These are phyloP conservation scores for Byssoonygena ceratinophila DNA, from an alignment of 2,329 filamentous ascomycete genomes.

Conservation along the genomic window DNA sequence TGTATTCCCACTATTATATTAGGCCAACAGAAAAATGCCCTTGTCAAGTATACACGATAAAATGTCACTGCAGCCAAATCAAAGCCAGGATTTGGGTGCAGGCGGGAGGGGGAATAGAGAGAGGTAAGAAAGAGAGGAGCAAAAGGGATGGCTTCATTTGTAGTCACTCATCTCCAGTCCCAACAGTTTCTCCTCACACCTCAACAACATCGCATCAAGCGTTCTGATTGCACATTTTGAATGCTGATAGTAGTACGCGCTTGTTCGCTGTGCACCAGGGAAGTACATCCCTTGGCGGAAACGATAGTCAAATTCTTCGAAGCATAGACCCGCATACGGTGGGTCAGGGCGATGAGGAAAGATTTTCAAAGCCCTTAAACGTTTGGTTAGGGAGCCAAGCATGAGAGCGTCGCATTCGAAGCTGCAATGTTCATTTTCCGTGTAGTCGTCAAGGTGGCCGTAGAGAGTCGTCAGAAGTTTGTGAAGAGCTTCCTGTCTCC, in stretches of 20 bases:
- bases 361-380: conserved; percentile 14
- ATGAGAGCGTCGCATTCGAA: conserved; percentile 19
- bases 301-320: conserved; percentile 17
- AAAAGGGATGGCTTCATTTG: not conserved
- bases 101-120: no score
- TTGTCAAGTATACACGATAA: not conserved
- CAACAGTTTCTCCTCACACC: conserved; percentile 14
- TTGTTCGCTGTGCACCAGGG: conserved; percentile 17
- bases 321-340: conserved; percentile 16
- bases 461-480: conserved; percentile 15
- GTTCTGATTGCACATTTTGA: conserved; percentile 18
- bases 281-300: conserved; percentile 18
- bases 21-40: not conserved
- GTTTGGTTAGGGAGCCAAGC: conserved; percentile 16
- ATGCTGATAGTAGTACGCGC: conserved; percentile 16
- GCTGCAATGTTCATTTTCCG: conserved; percentile 17
- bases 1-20: not conserved
- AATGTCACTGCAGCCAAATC: not conserved
- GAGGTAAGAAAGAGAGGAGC: not conserved
- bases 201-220: conserved; percentile 14
- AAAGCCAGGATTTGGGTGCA: no score
- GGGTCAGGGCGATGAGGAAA: conserved; percentile 15
- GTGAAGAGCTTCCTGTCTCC: conserved; percentile 13
- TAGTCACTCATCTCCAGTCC: conserved; percentile 16
- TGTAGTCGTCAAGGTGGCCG: conserved; percentile 15